Evolutionary conservation across 768 basidiomycete genomes (phyloP), one percentile per base, ranked within the genome.

Genomic region (Termitomyces sp.): DNA sequence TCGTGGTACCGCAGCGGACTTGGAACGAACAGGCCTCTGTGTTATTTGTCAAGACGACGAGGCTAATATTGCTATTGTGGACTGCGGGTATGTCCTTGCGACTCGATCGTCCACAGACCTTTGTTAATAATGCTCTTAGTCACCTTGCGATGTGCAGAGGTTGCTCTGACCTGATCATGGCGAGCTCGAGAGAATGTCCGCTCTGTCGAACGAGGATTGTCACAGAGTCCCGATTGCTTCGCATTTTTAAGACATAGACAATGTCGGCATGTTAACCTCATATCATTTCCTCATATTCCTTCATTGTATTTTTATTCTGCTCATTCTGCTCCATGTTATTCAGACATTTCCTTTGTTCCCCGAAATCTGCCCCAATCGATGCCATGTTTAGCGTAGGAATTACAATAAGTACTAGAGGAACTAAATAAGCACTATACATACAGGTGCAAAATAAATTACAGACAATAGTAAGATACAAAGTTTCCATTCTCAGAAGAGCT

Each of bases 31-130:
- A 9, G 93, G 95, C 2, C 71, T 95, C 5, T 97, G 95, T 69
- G 91, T 96, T 0, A 82, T 97, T 10, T 97, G 95, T 67, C 94
- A 95, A 67, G 95, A 97, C 61, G 91, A 94, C 58, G 94, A 96
- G 62, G 94, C 95, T 0, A 94, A 90, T 63, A 91, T 97, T 57
- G 95, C 93, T 2, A 86, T 94, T 55, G 89, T 96, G 13, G 95
- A 97, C 71, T 97, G 95, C 82, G 95, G 95, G 88, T 92, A 69
- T 44, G 88, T 82, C 1, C 44, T 12, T 26, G 22, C 8, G 5
- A 49, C 33, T 9, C 1, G 9, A 32, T 49, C 13, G 14, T 36
- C 8, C 9, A 9, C 10, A 4, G 32, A 3, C 14, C 13, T 16
- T 4, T 49, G 9, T 22, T 56, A 5, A 60, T 18, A n/a, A 20